Percentiles rank a stretch among this genome's conserved stretches.
These are phyloP conservation scores for Rhizopogon salebrosus DNA, from an alignment of 768 basidiomycete genomes.

Conservation along the genomic window DNA sequence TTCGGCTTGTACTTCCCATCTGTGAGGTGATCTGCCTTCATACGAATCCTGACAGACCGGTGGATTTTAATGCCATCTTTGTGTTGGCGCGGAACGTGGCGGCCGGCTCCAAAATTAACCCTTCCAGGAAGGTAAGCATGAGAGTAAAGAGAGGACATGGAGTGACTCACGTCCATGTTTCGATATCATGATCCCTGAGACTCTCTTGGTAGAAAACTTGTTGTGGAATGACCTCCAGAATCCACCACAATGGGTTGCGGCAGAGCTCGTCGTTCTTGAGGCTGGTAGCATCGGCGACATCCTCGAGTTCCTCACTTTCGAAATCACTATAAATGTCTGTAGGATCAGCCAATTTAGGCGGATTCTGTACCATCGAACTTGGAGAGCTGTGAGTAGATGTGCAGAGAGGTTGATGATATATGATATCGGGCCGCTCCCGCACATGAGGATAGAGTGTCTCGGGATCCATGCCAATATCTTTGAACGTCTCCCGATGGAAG, in stretches of 20 bases:
- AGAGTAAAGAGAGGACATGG: not conserved
- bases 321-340: slow-evolving; percentile 15
- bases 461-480: slow-evolving; percentile 41
- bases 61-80: slow-evolving; percentile 37
- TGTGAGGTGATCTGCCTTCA: slow-evolving; percentile 39
- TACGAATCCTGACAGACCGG: slow-evolving; percentile 41
- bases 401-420: slow-evolving; percentile 19
- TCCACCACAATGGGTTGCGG: too few relatives aligned
- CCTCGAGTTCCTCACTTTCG: slow-evolving; percentile 56
- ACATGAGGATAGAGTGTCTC: slow-evolving; percentile 41
- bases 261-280: too few relatives aligned
- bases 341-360: slow-evolving; percentile 13
- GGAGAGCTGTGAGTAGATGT: slow-evolving; percentile 10
- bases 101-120: slow-evolving; percentile 36
- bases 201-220: slow-evolving; percentile 21
- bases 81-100: slow-evolving; percentile 36
- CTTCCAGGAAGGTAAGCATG: slow-evolving; percentile 6
- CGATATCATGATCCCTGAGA: slow-evolving; percentile 12
- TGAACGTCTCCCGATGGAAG: slow-evolving; percentile 43
- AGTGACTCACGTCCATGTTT: slow-evolving; percentile 13
- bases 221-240: slow-evolving; percentile 51
- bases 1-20: slow-evolving; percentile 35
- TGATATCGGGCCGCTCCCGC: slow-evolving; percentile 35
- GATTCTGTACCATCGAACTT: slow-evolving; percentile 6
- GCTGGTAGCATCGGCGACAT: slow-evolving; percentile 51